Evolutionary conservation across 2,329 filamentous ascomycete genomes (phyloP).

Genomic region (Aspergillus sp.): DNA sequence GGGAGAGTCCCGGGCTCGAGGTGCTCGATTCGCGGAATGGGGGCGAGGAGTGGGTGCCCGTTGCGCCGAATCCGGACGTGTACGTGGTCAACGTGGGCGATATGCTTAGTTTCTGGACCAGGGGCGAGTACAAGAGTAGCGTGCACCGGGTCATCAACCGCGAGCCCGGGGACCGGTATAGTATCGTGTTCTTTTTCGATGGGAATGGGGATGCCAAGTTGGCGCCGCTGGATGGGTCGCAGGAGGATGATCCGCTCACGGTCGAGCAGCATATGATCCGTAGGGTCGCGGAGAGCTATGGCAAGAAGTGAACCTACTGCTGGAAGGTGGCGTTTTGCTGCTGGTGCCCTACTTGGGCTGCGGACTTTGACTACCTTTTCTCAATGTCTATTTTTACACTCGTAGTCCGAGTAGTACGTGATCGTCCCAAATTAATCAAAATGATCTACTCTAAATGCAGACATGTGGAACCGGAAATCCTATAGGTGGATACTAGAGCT

Average conservation of each 20-base stretch:
- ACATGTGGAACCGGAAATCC: too few relatives aligned
- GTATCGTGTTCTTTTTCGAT: slow-evolving; percentile 42
- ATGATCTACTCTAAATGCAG: too few relatives aligned
- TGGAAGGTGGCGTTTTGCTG: too few relatives aligned
- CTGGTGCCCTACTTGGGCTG: too few relatives aligned
- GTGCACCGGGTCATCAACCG: slow-evolving; percentile 42
- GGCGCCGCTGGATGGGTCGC: neutral
- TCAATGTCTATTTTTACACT: neutral
- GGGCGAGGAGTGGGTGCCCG: slow-evolving; percentile 50
- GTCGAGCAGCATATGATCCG: slow-evolving; percentile 3
- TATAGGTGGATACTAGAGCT: too few relatives aligned
- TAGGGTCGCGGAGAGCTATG: neutral
- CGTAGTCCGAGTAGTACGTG: neutral
- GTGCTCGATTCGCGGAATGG: slow-evolving; percentile 54
- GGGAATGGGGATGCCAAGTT: slow-evolving; percentile 25
- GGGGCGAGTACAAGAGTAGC: slow-evolving; percentile 38
- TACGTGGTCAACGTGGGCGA: slow-evolving; percentile 60
- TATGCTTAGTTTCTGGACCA: slow-evolving; percentile 47
- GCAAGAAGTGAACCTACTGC: neutral
- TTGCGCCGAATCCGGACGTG: slow-evolving; percentile 47
- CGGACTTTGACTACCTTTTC: too few relatives aligned
- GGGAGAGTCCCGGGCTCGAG: slow-evolving; percentile 56
- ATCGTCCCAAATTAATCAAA: too few relatives aligned
- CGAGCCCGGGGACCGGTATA: slow-evolving; percentile 37
- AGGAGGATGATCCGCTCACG: neutral